Percentiles rank a stretch among this genome's conserved stretches.
Conservation (phyloP, 2,329 filamentous ascomycete species). For the Basipetospora chlamydospora region DNA sequence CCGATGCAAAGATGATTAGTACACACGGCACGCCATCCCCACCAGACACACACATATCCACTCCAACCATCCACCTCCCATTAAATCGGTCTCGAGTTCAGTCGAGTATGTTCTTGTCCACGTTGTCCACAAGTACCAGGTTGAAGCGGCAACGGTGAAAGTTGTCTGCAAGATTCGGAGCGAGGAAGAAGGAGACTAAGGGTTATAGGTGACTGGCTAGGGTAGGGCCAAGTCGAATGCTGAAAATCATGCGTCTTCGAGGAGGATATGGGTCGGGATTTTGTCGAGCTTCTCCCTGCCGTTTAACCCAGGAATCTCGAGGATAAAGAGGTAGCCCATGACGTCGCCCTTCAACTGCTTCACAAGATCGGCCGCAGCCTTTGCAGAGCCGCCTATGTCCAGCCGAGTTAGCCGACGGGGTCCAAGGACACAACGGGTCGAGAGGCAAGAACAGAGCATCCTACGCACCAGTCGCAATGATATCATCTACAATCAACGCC, state of each 20-base stretch:
- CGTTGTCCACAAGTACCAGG: too few species aligned
- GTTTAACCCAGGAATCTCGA: conserved; percentile 87
- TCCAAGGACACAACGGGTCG: too few species aligned
- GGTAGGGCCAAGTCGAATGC: too few species aligned
- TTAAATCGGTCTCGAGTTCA: not conserved
- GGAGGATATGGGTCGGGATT: conserved; percentile 63
- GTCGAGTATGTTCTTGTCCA: too few species aligned
- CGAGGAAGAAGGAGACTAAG: too few species aligned
- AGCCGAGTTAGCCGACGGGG: too few species aligned
- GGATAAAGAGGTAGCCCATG: conserved; percentile 83
- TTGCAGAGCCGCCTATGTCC: conserved; percentile 70
- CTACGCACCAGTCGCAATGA: conserved; percentile 91
- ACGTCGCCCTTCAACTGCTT: conserved; percentile 74
- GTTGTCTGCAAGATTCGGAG: too few species aligned
- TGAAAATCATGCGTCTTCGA: conserved; percentile 42
- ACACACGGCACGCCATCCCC: not conserved
- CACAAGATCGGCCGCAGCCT: conserved; percentile 75
- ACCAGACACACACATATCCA: not conserved
- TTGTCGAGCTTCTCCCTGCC: conserved; percentile 79
- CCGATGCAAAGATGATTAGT: not conserved
- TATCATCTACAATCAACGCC: conserved; percentile 90
- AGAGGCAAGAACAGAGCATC: too few species aligned
- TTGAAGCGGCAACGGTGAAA: too few species aligned
- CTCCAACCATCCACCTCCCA: not conserved
- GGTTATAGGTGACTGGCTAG: too few species aligned